A percentile compares a stretch with the other conserved stretches of the same genome.
These are phyloP conservation scores for Cytospora chrysosperma DNA, from an alignment of 2,329 filamentous ascomycete species.

Conservation along the genomic window DNA sequence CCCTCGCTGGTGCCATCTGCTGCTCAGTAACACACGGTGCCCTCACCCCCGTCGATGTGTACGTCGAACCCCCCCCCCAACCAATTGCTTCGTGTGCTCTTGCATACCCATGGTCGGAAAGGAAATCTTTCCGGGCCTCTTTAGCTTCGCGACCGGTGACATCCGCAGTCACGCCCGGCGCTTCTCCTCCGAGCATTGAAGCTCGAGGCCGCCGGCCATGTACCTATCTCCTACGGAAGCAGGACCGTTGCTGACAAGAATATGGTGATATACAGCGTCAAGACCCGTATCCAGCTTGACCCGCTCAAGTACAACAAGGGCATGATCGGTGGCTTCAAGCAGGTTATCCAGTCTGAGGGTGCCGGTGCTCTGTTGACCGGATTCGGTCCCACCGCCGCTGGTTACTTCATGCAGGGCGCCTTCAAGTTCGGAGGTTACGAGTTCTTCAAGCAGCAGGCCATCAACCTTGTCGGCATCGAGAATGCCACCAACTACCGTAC, in stretches of 20 bases:
- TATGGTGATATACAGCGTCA: constrained; percentile 64
- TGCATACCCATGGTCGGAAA: neutral
- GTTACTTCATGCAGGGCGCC: constrained; percentile 92
- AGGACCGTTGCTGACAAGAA: constrained; percentile 5
- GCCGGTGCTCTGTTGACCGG: constrained; percentile 83
- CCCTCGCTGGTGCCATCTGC: constrained; percentile 95
- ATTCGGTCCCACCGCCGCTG: constrained; percentile 79
- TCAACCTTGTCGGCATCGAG: constrained; percentile 77
- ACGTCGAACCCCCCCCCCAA: constrained; percentile 54
- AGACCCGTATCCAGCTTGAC: constrained; percentile 94
- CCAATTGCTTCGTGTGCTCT: neutral
- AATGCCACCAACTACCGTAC: constrained; percentile 76
- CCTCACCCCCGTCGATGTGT: constrained; percentile 99
- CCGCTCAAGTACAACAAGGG: constrained; percentile 85
- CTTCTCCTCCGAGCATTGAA: neutral
- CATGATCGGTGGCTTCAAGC: constrained; percentile 80
- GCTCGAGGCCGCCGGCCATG: neutral
- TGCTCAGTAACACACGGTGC: constrained; percentile 97
- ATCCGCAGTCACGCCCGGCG: neutral
- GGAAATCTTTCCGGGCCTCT: neutral
- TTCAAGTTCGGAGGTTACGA: constrained; percentile 96
- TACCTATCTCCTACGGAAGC: constrained; percentile 7
- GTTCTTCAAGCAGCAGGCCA: constrained; percentile 92
- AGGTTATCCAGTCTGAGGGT: constrained; percentile 82
- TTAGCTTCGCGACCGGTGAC: constrained; percentile 14